phyloP scores from a whole-genome alignment of 176 grass and related monocot species.

The Oryza coarctata region DNA sequence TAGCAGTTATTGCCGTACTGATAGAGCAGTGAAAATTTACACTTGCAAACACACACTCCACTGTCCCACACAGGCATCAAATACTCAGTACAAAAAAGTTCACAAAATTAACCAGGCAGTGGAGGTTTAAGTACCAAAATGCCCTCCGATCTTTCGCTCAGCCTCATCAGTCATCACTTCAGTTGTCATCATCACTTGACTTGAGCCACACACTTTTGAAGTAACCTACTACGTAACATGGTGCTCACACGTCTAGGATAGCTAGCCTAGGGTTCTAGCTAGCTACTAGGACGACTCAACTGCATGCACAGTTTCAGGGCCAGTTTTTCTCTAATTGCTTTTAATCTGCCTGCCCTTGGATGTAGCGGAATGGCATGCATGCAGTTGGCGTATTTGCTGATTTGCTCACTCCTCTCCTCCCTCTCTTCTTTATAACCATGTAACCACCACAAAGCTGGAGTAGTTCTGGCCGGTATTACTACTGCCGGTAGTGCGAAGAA shows the following conservation, averaged over 20 bases:
- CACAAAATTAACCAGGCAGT: slow-evolving; percentile 38
- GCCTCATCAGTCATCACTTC: slow-evolving; percentile 9
- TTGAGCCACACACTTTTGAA: slow-evolving; percentile 56
- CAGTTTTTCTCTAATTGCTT: slow-evolving; percentile 41
- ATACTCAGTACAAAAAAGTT: slow-evolving; percentile 33
- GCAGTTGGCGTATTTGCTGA: slow-evolving; percentile 19
- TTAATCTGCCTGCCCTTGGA: slow-evolving; percentile 50
- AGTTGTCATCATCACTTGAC: neutral
- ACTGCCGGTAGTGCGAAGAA: neutral
- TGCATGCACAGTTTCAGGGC: slow-evolving; percentile 33
- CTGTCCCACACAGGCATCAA: neutral
- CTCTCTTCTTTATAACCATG: slow-evolving; percentile 54
- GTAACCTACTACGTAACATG: slow-evolving; percentile 51
- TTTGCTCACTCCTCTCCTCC: neutral
- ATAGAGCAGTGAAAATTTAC: slow-evolving; percentile 20
- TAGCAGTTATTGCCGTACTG: slow-evolving; percentile 25
- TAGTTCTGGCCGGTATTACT: neutral
- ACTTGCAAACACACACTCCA: neutral
- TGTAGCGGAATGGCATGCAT: neutral
- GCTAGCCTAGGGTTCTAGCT: neutral
- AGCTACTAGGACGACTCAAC: slow-evolving; percentile 10
- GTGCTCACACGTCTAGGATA: slow-evolving; percentile 35
- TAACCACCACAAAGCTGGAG: neutral
- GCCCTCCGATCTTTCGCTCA: slow-evolving; percentile 1
- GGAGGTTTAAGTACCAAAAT: slow-evolving; percentile 25